Evolutionary conservation across 345 rosid species (phyloP).

Genomic region (Draba incana): DNA sequence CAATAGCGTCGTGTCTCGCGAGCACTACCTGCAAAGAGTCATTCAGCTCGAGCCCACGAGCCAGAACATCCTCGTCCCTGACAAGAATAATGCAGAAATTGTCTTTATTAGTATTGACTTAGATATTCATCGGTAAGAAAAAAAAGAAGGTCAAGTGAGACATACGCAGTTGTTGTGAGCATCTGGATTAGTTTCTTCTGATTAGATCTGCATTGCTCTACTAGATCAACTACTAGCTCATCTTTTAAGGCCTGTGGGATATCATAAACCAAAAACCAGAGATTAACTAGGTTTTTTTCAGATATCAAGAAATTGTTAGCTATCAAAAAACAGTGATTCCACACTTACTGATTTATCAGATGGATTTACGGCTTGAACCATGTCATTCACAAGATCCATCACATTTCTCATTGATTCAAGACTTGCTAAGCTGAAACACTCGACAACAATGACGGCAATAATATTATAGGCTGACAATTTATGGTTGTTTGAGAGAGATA

Average conservation of each 20-base stretch:
- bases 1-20: slow-evolving; percentile 81
- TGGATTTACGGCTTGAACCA: slow-evolving; percentile 87
- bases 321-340: not conserved
- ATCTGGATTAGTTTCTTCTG: slow-evolving; percentile 93
- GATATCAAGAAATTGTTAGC: slow-evolving; percentile 1
- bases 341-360: slow-evolving; percentile 57
- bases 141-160: slow-evolving; percentile 24
- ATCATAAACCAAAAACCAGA: slow-evolving; percentile 11
- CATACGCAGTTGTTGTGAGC: slow-evolving; percentile 86
- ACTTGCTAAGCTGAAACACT: slow-evolving; percentile 61
- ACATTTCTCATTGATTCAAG: slow-evolving; percentile 78
- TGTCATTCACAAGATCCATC: slow-evolving; percentile 78
- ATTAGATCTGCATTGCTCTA: slow-evolving; percentile 74
- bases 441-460: not conserved
- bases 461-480: not conserved
- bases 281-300: not conserved
- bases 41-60: slow-evolving; percentile 82
- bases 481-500: not conserved
- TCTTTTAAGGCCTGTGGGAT: slow-evolving; percentile 76
- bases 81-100: slow-evolving; percentile 27
- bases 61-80: slow-evolving; percentile 92
- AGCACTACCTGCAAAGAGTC: slow-evolving; percentile 77
- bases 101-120: not conserved
- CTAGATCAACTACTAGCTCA: slow-evolving; percentile 89
- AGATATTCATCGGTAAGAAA: not conserved